Conservation (phyloP, 1,284 basidiomycete genomes). For the Ganoderma boninense region DNA sequence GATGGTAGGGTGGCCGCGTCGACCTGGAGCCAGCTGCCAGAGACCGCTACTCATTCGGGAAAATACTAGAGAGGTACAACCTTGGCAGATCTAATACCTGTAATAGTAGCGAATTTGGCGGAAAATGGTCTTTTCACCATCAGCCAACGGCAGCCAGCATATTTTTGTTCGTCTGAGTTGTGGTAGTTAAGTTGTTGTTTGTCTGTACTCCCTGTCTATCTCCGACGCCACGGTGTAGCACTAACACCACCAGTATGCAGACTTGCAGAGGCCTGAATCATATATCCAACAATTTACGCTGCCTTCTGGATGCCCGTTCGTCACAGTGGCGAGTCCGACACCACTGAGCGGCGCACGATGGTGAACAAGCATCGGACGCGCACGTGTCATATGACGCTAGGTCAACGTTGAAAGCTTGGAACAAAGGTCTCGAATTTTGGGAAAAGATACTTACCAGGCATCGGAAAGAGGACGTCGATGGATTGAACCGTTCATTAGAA, state of each 20-base stretch:
- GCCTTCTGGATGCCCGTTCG: conserved; percentile 12
- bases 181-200: conserved; percentile 57
- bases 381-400: too few species aligned
- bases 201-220: conserved; percentile 59
- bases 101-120: background rate
- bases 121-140: conserved; percentile 20
- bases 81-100: background rate
- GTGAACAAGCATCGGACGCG: too few species aligned
- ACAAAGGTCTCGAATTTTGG: too few species aligned
- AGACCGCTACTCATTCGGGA: background rate
- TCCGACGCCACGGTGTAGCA: conserved; percentile 57
- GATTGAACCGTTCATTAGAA: too few species aligned
- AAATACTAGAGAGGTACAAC: background rate
- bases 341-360: too few species aligned
- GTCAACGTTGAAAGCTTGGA: too few species aligned
- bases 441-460: too few species aligned
- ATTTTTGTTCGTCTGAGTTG: conserved; percentile 56
- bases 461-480: too few species aligned
- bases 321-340: too few species aligned
- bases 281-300: conserved; percentile 46
- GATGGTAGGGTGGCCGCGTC: background rate
- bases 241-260: conserved; percentile 62
- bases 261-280: conserved; percentile 43
- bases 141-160: conserved; percentile 55
- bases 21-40: background rate